Base-by-base conservation (phyloP, 768 basidiomycete species). In the Filobasidium wieringae region DNA sequence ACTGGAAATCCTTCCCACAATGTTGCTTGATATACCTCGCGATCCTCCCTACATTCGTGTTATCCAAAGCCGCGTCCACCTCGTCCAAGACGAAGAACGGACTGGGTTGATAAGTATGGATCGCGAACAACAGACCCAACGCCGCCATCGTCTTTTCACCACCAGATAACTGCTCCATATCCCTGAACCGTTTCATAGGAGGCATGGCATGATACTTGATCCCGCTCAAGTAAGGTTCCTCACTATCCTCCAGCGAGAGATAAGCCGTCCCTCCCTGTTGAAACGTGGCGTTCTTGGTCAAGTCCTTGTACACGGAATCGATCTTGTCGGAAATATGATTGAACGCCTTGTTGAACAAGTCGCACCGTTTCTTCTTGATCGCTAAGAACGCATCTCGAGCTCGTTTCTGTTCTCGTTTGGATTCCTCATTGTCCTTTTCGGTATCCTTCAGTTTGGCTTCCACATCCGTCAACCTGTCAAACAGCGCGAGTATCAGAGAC, bases 171-270 rank as follows among this genome's bases (percentile, higher is more conserved):
- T 97, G 93, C 59, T 96, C 92, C 92, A 97, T 97, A 70, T 97
- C 95, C 61, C 92, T 81, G 80, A 97, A 97, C 1, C 91, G 86
- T 72, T 99, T 99, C 85, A 96, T 93, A 0, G 95, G 95, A 0
- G 95, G 95, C 95, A 97, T 99, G 0, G 93, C 92, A 68, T 97
- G 93, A 71, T 97, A 97, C 74, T 95, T 96, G 77, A 99, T 88
- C 54, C 95, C 89, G 34, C 81, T 83, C 22, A 77, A 78, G 63
- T 90, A 90, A 1, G 88, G 88, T 74, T 88, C 86, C 86, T 99
- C 95, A 63, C 81, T 89, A 67, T 97, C 95, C 68, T 99, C 95
- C 66, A 99, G 77, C 75, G 84, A 88, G 19, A 97, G 81, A 74
- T 97, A 99, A 1, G 92, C 95, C 31, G 95, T 88, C 64, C 95